A percentile compares a stretch with the other conserved stretches of the same genome.
phyloP scores from a whole-genome alignment of 1,284 basidiomycete genomes.

The Trichosporon sp. region DNA sequence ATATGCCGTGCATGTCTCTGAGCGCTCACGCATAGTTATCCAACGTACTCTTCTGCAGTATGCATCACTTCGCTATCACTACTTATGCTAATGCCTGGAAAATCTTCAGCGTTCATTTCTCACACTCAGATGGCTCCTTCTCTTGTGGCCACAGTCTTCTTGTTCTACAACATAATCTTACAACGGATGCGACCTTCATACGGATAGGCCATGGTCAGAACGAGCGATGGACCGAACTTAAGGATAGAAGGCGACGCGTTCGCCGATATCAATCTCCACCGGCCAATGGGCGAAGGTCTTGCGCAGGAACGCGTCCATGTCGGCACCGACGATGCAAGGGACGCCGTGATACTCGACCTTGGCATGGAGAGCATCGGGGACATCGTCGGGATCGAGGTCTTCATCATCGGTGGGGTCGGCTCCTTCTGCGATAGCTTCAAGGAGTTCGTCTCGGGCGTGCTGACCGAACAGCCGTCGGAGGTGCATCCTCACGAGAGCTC shows the following conservation, averaged over 20 bases:
- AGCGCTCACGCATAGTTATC: too few species aligned
- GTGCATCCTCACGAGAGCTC: conserved; percentile 28
- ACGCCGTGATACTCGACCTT: conserved; percentile 28
- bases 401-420: conserved; percentile 33
- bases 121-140: too few species aligned
- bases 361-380: conserved; percentile 21
- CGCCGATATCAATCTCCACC: conserved; percentile 24
- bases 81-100: too few species aligned
- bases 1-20: too few species aligned
- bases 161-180: not conserved
- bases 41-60: too few species aligned
- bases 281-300: conserved; percentile 30
- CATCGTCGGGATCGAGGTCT: conserved; percentile 29
- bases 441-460: conserved; percentile 26
- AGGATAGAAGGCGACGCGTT: conserved; percentile 23
- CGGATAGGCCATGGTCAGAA: not conserved
- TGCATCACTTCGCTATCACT: too few species aligned
- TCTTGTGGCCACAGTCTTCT: too few species aligned
- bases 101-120: too few species aligned
- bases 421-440: conserved; percentile 31
- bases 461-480: conserved; percentile 25
- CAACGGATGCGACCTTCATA: not conserved
- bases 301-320: conserved; percentile 25
- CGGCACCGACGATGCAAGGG: conserved; percentile 26
- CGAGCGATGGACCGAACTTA: not conserved